Evolutionary conservation across 2,329 filamentous ascomycete species (phyloP), one percentile per base, ranked within the genome.

Genomic region (Coniochaeta prunicola): DNA sequence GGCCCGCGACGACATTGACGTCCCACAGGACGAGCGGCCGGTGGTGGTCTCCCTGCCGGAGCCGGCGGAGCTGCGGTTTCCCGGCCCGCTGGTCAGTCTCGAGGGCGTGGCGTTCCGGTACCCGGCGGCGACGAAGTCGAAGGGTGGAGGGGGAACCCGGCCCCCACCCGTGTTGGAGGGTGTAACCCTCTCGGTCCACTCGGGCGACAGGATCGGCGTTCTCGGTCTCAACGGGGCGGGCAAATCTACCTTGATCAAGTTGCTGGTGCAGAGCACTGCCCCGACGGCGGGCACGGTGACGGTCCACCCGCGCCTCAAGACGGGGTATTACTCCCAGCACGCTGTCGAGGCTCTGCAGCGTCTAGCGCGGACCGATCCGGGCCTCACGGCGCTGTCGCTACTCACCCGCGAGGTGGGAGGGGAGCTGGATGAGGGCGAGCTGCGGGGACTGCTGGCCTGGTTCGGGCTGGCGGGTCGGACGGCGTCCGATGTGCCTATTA

Each of bases 291-390:
- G 90, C 0, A 83, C 77, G 0, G 73, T 90, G 1, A 80, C 82
- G 0, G 78, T 78, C 0, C 91, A 96, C 69, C 82, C 91, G 0
- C 80, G 90, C 21, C 75, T 90, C 10, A 85, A 82, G 62, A 71
- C 91, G 53, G 89, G 86, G 1, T 91, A 91, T 68, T 94, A 92
- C 72, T 89, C 89, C 4, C 91, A 96, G 69, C 86, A 92, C 65
- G 86, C 88, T 0, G 88, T 92, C 4, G 88, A 92, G 64, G 78
- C 80, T 6, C 77, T 94, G 6, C 84, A 88, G 62, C 67, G 74
- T 1, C 70, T 82, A 7, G 86, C 83, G 0, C 70, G 69, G 0
- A 64, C 66, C 1, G 76, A 81, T 5, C 76, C 80, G 0, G 21
- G 15, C 2, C 24, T 89, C 5, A 92, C 89, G 0, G 86, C 89